phyloP scores from a whole-genome alignment of 208 protist genomes.

The Borovskyia barvae region DNA sequence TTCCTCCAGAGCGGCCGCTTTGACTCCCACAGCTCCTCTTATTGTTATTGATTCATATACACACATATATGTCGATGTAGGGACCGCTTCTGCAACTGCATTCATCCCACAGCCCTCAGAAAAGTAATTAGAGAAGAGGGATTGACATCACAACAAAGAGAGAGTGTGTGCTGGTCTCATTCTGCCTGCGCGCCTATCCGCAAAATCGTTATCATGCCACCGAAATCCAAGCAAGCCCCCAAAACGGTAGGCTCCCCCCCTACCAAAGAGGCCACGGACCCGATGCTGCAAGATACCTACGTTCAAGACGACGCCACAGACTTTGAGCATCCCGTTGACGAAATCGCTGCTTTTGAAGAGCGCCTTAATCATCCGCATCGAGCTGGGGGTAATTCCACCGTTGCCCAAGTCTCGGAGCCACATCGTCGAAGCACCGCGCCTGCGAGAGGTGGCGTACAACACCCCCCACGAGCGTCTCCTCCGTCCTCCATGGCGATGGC shows the following conservation, averaged over 20 bases:
- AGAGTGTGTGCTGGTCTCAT: too few species aligned
- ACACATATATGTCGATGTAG: too few species aligned
- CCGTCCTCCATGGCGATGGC: constrained; percentile 1
- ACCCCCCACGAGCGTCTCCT: background rate
- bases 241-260: background rate
- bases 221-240: constrained; percentile 2
- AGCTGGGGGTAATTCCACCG: background rate
- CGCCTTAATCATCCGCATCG: constrained; percentile 26
- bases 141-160: too few species aligned
- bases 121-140: too few species aligned
- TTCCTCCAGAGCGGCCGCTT: too few species aligned
- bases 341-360: constrained; percentile 57
- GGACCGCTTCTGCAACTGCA: too few species aligned
- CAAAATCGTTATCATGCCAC: constrained; percentile 10
- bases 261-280: constrained; percentile 26
- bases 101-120: too few species aligned
- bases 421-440: too few species aligned
- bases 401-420: too few species aligned
- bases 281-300: constrained; percentile 63
- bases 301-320: constrained; percentile 52
- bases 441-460: background rate
- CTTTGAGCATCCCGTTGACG: constrained; percentile 27
- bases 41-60: too few species aligned
- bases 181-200: too few species aligned
- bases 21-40: too few species aligned